Base-by-base conservation (phyloP, 2,329 filamentous ascomycete genomes). In the Hymenoscyphus infarciens region DNA sequence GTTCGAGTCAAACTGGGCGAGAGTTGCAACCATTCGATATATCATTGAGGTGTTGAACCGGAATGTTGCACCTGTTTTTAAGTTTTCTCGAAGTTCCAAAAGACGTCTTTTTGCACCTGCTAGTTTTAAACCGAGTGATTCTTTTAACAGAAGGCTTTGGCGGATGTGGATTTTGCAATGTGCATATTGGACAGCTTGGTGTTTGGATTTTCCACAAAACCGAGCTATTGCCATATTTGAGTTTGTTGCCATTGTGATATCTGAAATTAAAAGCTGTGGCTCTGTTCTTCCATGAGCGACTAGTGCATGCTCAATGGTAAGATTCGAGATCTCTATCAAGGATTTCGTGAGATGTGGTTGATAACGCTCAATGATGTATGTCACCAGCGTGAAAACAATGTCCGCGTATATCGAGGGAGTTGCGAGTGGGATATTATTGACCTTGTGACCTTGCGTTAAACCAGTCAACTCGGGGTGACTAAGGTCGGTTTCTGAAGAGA, bases 261-360 rank as follows among this genome's bases (percentile, higher is more conserved):
- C 57, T 39, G 62, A 65, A 4, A 45, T 49, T 22, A 62, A 57
- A 31, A 59, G 63, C 27, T 49, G 27, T 16, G 65, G 64, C 42
- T 67, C 68, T 49, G 67, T 55, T 22, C 61, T 67, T 3, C 64
- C 61, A 61, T 68, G 64, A n/a, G 66, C 63, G 13, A 69, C 61
- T n/a, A 92, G 78, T 33, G 87, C 85, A 80, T 90, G 89, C 59
- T 81, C 81, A 1, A 90, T 87, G 72, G 87, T 85, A 79, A 91
- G 85, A 58, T 85, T 78, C 67, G 80, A 80, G n/a, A 91, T 83
- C 66, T 91, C 89, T 68, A 86, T 77, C 27, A 83, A 84, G 25
- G 86, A 78, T 29, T 81, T 78, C 60, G 82, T 77, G 11, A 78
- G 75, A 11, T 81, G 81, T 1, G 86, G 85, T 4, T 81, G 81